A percentile compares a stretch with the other conserved stretches of the same genome.
phyloP scores from a whole-genome alignment of 768 basidiomycete genomes.

The Gyrodon lividus region DNA sequence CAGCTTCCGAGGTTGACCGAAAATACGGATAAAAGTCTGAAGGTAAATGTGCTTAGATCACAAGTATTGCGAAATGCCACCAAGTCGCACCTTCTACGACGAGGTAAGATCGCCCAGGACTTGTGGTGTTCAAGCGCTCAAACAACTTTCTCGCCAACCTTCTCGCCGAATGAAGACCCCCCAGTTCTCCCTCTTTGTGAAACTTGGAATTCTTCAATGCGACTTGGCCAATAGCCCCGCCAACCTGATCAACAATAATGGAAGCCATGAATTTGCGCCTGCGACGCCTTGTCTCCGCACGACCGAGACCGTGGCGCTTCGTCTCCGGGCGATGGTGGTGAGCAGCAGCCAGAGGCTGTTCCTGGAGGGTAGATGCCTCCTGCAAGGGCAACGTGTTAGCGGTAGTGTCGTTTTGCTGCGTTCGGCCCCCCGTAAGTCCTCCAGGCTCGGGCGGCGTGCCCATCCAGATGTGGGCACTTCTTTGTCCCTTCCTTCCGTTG shows the following conservation, averaged over 20 bases:
- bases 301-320: slow-evolving; percentile 17
- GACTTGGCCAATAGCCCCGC: slow-evolving; percentile 66
- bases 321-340: slow-evolving; percentile 10
- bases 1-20: slow-evolving; percentile 66
- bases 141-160: slow-evolving; percentile 70
- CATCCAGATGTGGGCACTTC: slow-evolving; percentile 36
- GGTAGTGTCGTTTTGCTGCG: slow-evolving; percentile 15
- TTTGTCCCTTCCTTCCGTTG: slow-evolving; percentile 47
- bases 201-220: slow-evolving; percentile 66
- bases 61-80: background rate
- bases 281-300: slow-evolving; percentile 40
- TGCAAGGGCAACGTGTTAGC: slow-evolving; percentile 1
- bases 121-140: slow-evolving; percentile 54
- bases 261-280: slow-evolving; percentile 54
- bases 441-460: slow-evolving; percentile 39
- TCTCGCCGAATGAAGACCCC: slow-evolving; percentile 61
- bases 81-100: slow-evolving; percentile 57
- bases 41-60: background rate
- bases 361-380: slow-evolving; percentile 7
- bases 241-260: slow-evolving; percentile 68
- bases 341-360: slow-evolving; percentile 11
- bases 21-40: slow-evolving; percentile 81
- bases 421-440: slow-evolving; percentile 11
- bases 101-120: slow-evolving; percentile 59
- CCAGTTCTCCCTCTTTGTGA: slow-evolving; percentile 53